phyloP scores from a whole-genome alignment of 768 basidiomycete species.

The Calvatia gigantea region DNA sequence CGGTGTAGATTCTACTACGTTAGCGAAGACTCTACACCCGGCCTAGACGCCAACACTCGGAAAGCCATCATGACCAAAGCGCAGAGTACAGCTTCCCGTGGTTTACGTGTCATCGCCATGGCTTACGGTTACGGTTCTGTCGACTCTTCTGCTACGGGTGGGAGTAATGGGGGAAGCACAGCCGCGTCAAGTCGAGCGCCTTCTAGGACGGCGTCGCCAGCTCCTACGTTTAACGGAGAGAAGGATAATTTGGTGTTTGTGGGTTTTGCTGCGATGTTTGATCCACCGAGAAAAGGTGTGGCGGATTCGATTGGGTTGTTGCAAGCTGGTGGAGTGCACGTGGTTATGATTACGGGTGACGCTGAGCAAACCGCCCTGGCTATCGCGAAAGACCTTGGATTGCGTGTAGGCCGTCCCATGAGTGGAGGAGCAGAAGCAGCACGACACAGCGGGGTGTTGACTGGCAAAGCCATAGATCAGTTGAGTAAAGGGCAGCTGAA shows the following conservation, averaged over 20 bases:
- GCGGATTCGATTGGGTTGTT: slow-evolving; percentile 81
- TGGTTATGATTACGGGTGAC: slow-evolving; percentile 99
- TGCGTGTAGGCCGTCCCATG: slow-evolving; percentile 62
- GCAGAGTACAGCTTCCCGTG: slow-evolving; percentile 64
- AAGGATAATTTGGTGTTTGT: slow-evolving; percentile 75
- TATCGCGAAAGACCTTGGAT: slow-evolving; percentile 82
- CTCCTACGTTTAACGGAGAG: slow-evolving; percentile 16
- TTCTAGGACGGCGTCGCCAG: slow-evolving; percentile 27
- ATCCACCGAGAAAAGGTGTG: slow-evolving; percentile 93
- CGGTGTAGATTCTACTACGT: slow-evolving; percentile 90
- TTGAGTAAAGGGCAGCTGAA: slow-evolving; percentile 77
- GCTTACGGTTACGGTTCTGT: slow-evolving; percentile 77
- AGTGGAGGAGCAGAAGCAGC: slow-evolving; percentile 26
- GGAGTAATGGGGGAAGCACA: slow-evolving; percentile 13
- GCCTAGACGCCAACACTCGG: slow-evolving; percentile 65
- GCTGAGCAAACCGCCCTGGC: slow-evolving; percentile 87
- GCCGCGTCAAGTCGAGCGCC: slow-evolving; percentile 24
- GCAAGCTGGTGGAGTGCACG: slow-evolving; percentile 84
- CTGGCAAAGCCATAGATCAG: slow-evolving; percentile 81
- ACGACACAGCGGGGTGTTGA: slow-evolving; percentile 46
- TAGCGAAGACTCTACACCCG: slow-evolving; percentile 83
- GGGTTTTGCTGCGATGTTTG: slow-evolving; percentile 93
- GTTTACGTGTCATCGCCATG: slow-evolving; percentile 88
- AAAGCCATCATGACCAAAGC: slow-evolving; percentile 71
- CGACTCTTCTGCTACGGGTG: slow-evolving; percentile 28